Conservation (phyloP, 1,284 basidiomycete species). For the Heterobasidion parviporum region DNA sequence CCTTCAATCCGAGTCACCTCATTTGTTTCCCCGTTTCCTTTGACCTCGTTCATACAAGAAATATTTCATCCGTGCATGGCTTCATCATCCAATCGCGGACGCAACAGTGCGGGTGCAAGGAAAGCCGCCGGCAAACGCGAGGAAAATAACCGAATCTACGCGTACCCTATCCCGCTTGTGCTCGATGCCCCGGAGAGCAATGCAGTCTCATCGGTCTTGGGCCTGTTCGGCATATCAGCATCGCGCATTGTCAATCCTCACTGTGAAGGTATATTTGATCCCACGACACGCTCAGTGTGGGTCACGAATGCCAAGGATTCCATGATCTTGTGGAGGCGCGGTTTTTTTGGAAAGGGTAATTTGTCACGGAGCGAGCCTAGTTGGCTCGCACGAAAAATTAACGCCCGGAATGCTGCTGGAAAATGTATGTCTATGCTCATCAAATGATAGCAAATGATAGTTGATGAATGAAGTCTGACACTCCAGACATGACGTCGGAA, state of each 20-base stretch:
- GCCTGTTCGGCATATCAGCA: conserved; percentile 43
- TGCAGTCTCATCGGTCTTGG: conserved; percentile 35
- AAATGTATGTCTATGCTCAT: conserved; percentile 36
- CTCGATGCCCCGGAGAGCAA: conserved; percentile 35
- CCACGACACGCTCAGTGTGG: conserved; percentile 75
- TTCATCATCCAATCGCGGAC: not conserved
- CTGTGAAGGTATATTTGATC: conserved; percentile 66
- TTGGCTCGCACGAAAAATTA: conserved; percentile 77
- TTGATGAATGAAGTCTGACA: not conserved
- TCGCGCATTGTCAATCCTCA: conserved; percentile 48
- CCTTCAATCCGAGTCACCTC: too few relatives aligned
- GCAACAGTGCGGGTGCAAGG: conserved; percentile 7
- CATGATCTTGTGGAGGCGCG: conserved; percentile 75
- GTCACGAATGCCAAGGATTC: conserved; percentile 55
- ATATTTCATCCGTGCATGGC: not conserved
- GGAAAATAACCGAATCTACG: conserved; percentile 62
- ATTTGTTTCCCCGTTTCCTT: not conserved
- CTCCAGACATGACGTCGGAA: conserved; percentile 68
- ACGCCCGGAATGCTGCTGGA: conserved; percentile 44
- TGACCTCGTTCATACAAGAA: not conserved
- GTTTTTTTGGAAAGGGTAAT: conserved; percentile 97
- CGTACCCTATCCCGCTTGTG: conserved; percentile 53
- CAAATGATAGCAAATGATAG: not conserved
- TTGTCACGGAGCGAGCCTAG: conserved; percentile 91
- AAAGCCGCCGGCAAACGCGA: conserved; percentile 47